Evolutionary conservation across 331 rosid species (phyloP), one percentile per base, ranked within the genome.

Genomic region (Cydonia oblonga): DNA sequence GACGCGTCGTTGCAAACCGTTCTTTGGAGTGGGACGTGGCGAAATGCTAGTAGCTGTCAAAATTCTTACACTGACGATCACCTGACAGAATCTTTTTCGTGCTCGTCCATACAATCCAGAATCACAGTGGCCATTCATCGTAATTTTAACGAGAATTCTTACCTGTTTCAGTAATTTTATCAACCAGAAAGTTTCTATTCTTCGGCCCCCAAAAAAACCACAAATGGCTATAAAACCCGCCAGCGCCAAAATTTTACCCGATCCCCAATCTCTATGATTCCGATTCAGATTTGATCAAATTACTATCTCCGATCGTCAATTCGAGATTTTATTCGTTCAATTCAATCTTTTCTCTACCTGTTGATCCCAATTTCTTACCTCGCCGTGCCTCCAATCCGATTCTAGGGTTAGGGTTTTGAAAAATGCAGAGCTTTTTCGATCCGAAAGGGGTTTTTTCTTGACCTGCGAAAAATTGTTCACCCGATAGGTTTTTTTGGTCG

Each of bases 361-460:
- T 72, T 63, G 32, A 76, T 72, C 22, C 61, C 68, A 24, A 30
- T 68, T 72, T 53, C 15, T 25, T 9, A 1, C 28, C 63, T 30
- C n/a, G 23, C n/a, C 25, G 54, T 42, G 28, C 11, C 72, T 19
- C 54, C 54, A 5, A 30, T 59, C 58, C 32, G 23, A 76, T 42
- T 81, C 75, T 76, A 76, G 81, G 78, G 64, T 71, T 80, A 46
- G 77, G 74, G 75, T 32, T 32, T 69, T 24, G 23, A 18, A 6
- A 40, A 15, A 18, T 24, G 28, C 58, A 2, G 18, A 65, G 7
- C 5, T 2, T 20, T n/a, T 49, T 59, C 66, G 62, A 70, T 65
- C 76, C 28, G 20, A 2, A 28, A 15, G 5, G 12, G 24, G 22
- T 49, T 38, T 38, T 68, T 32, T 24, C 66, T 29, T n/a, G 32